Evolutionary conservation across 805 yeast genomes (phyloP), one percentile per base, ranked within the genome.

Genomic region (Yarrowia keelungensis): DNA sequence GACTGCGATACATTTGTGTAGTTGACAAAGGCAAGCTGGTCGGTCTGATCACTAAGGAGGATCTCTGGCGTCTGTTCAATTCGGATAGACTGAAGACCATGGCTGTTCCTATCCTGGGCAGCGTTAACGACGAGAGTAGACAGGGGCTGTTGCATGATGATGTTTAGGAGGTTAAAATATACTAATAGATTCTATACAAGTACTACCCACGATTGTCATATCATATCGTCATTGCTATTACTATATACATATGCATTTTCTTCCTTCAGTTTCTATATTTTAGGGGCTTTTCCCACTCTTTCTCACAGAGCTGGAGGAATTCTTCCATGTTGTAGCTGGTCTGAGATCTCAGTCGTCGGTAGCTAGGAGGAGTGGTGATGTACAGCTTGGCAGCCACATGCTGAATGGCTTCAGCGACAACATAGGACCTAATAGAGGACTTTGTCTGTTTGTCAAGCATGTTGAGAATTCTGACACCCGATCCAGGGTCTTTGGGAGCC

Each of bases 21-120:
- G 71, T 78, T 59, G 39, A 73, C 70, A 68, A 56, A 36, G 75
- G 81, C 58, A 62, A 69, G 35, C 71, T 81, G 22, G 72, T 72
- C 59, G 85, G 85, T 2, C 45, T 81, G 9, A 69, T 82, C 22
- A 78, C 81, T 16, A 74, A 77, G 61, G 75, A 74, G 32, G 83
- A 80, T 67, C 45, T 76, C 5, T 77, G 78, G 76, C 26, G 53
- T 15, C 50, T 71, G 41, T 65, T 72, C 26, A 71, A 71, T 22
- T 54, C 69, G 26, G 66, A 62, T n/a, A n/a, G 56, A 14, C 10
- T 62, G n/a, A 47, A 62, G 39, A 10, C 38, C 26, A 47, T 62
- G 56, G 45, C 67, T 8, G 45, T 62, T 10, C 67, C 67, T 9
- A 49, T 62, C 22, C 22, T 49, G 11, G 32, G 46, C n/a, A 10